Evolutionary conservation across 495 filamentous ascomycete genomes (phyloP), one percentile per base, ranked within the genome.

Genomic region (Aspergillus wentii): DNA sequence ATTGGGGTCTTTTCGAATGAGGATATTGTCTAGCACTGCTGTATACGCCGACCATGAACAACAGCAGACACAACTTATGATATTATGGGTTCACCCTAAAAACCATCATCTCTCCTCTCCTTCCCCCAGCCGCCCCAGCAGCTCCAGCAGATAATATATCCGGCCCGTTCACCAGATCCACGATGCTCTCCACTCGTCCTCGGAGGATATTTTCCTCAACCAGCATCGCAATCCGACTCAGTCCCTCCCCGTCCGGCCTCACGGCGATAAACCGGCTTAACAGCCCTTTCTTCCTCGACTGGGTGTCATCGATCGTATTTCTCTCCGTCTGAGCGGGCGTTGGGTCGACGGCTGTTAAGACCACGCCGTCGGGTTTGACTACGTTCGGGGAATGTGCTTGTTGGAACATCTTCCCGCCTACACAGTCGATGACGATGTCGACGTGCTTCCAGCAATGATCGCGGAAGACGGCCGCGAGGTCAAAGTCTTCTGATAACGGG

Each of bases 371-470:
- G 17, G 64, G 51, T 28, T 55, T 61, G 3, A 67, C 52, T 5
- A 69, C 57, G 27, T 38, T 35, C 0, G 51, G 43, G 1, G 51
- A 58, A 49, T 69, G 63, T 8, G 54, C 51, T 19, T 60, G 49
- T 7, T 43, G 48, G 44, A 64, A 61, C 22, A 61, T 54, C 15
- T 54, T 45, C 1, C 50, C 46, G 7, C 63, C 63, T 1, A 50
- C 44, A 29, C 64, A 68, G 23, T 71, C 66, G 16, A 71, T 46
- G 7, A 67, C 63, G 15, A 68, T 40, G 40, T 71, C 63, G 11
- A 68, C 63, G 4, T 64, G 59, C 0, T 43, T 41, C 55, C 56
- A 66, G 11, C 47, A 38, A 9, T 52, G 53, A 8, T 32, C n/a
- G 15, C 56, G 56, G 44, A 70, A 70, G 21, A 48, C 46, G 14